phyloP scores from a whole-genome alignment of 1,284 basidiomycete species.

The Sporisorium exsertum region DNA sequence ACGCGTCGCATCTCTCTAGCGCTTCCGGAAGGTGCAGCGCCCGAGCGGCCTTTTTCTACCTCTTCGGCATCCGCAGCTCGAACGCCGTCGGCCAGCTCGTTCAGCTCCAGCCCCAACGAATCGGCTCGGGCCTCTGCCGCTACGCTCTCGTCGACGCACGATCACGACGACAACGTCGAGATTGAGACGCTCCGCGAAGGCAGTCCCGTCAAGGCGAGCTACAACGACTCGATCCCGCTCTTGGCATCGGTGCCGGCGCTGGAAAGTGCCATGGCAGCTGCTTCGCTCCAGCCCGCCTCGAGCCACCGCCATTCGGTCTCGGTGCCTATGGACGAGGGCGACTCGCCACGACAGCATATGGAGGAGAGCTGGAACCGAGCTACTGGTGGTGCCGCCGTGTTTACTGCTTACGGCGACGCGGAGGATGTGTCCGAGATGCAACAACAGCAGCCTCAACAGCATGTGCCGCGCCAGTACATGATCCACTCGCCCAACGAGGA shows the following conservation, averaged over 20 bases:
- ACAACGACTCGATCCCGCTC: neutral
- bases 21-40: constrained; percentile 8
- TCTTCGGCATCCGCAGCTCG: constrained; percentile 30
- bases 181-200: constrained; percentile 32
- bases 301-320: constrained; percentile 27
- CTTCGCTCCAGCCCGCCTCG: neutral
- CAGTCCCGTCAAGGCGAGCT: constrained; percentile 12
- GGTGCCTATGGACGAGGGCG: constrained; percentile 45
- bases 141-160: constrained; percentile 31
- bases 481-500: constrained; percentile 50
- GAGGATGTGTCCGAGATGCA: neutral
- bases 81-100: constrained; percentile 11
- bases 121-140: constrained; percentile 34
- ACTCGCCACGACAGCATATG: constrained; percentile 39
- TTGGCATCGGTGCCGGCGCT: constrained; percentile 9
- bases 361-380: constrained; percentile 37
- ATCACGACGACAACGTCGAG: constrained; percentile 25
- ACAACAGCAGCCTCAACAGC: neutral
- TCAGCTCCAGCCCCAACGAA: constrained; percentile 16
- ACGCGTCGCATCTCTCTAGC: constrained; percentile 29
- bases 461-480: constrained; percentile 19
- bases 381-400: constrained; percentile 5
- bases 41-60: constrained; percentile 20
- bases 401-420: neutral
- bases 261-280: constrained; percentile 28